Evolutionary conservation across 108 stramenopile species (phyloP), one percentile per base, ranked within the genome.

Genomic region (Hondaea fermentalgiana): DNA sequence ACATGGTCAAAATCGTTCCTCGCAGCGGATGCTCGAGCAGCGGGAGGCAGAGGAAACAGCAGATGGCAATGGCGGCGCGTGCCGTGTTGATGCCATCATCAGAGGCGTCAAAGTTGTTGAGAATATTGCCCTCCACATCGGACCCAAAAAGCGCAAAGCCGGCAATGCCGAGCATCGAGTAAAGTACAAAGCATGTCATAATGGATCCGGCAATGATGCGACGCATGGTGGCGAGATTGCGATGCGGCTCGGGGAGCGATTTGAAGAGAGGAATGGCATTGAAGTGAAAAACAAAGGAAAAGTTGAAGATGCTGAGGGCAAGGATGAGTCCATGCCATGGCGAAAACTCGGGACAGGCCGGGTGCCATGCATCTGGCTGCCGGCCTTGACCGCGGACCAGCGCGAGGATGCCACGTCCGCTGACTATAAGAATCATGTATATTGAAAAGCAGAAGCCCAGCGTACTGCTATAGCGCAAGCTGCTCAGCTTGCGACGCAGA

Each of bases 11-110:
- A 0, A 83, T 23, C 16, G 76, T 83, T 12, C 76, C 49, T 23
- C 76, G 76, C n/a, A 83, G 76, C 45, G 76, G 76, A 23, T 83
- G 76, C 51, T 83, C 76, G 25, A 83, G 76, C 25, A 83, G 51
- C 44, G 76, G 76, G 3, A 83, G 51, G 23, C 76, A 83, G 12
- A 83, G 76, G 23, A 53, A 83, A 53, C 76, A 83, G 76, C 76
- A 83, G 17, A 28, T 45, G 76, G 49, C 45, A 35, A 83, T 83
- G 49, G 76, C 76, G 4, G 51, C 51, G 49, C 76, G 76, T 6
- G 76, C 76, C 12, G 51, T 47, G 51, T 83, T 83, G 51, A 83
- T 83, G 76, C 45, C 51, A 28, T 83, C 76, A 1, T 83, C 76
- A 23, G n/a, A 14, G n/a, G 45, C 49, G 2, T 21, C 49, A 53